These are phyloP conservation scores for Boletus sp. DNA, from an alignment of 1,284 basidiomycete genomes.

Conservation along the genomic window DNA sequence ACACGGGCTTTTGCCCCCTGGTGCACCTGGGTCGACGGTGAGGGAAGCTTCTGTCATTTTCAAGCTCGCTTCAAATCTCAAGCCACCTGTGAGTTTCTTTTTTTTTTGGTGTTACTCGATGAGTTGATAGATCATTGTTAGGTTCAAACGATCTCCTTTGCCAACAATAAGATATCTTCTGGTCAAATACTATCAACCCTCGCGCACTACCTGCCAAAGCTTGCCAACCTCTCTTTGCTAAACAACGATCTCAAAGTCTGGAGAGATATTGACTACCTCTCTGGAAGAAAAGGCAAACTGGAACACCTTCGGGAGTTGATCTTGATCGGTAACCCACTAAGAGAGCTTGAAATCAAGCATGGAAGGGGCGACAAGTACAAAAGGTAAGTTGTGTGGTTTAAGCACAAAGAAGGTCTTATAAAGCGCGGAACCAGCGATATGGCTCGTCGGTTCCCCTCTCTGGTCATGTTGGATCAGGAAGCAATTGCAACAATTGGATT, in stretches of 20 bases:
- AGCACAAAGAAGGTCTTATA: slow-evolving; percentile 9
- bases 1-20: slow-evolving; percentile 62
- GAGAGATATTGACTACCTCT: slow-evolving; percentile 65
- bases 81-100: slow-evolving; percentile 59
- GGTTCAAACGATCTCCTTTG: slow-evolving; percentile 77
- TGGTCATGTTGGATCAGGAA: slow-evolving; percentile 73
- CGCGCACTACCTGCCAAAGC: slow-evolving; percentile 62
- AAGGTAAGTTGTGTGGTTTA: slow-evolving; percentile 44
- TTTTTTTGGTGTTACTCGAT: not conserved
- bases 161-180: slow-evolving; percentile 49
- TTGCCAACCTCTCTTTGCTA: slow-evolving; percentile 81
- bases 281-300: slow-evolving; percentile 57
- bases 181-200: slow-evolving; percentile 53
- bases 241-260: slow-evolving; percentile 64
- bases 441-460: slow-evolving; percentile 61
- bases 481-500: slow-evolving; percentile 72
- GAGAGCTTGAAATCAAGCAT: slow-evolving; percentile 56
- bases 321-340: slow-evolving; percentile 75
- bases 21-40: slow-evolving; percentile 51
- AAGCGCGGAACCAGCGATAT: slow-evolving; percentile 53
- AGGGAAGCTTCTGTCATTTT: slow-evolving; percentile 79
- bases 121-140: slow-evolving; percentile 28
- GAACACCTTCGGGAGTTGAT: slow-evolving; percentile 71
- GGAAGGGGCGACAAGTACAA: slow-evolving; percentile 58
- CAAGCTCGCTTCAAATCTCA: slow-evolving; percentile 76